A percentile compares a stretch with the other conserved stretches of the same genome.
Evolutionary conservation across 2,329 filamentous ascomycete species (phyloP).

Genomic region (Microthyrium microscopicum): DNA sequence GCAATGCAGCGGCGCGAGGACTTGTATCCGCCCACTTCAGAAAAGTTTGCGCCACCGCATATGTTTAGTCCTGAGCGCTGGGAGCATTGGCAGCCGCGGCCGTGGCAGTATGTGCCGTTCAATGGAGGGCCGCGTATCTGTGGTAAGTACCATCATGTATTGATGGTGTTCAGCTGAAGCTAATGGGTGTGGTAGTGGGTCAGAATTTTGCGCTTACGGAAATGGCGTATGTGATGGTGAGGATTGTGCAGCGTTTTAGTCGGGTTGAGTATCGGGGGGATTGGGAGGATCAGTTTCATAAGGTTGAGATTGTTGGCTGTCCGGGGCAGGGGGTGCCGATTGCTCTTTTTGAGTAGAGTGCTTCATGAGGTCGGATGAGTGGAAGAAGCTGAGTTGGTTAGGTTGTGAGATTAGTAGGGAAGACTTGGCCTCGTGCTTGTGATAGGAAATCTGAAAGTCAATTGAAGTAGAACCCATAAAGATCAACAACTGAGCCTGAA

Average conservation of each 20-base stretch:
- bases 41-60: conserved; percentile 23
- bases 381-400: too few species aligned
- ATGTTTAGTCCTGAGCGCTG: conserved; percentile 32
- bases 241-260: conserved; percentile 28
- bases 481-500: too few species aligned
- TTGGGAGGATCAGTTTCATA: conserved; percentile 10
- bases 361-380: too few species aligned
- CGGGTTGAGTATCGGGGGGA: conserved; percentile 18
- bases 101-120: conserved; percentile 30
- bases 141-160: conserved; percentile 7
- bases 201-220: conserved; percentile 35
- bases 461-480: too few species aligned
- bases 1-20: conserved; percentile 33
- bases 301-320: conserved; percentile 11
- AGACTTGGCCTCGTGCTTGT: too few species aligned
- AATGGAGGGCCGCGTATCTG: conserved; percentile 32
- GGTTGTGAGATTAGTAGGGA: too few species aligned
- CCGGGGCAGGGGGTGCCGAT: conserved; percentile 10
- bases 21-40: conserved; percentile 26
- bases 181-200: conserved; percentile 17
- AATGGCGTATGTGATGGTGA: conserved; percentile 31
- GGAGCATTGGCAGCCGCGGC: conserved; percentile 31
- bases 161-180: not conserved
- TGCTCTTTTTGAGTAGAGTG: not conserved
- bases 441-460: too few species aligned